phyloP scores from a whole-genome alignment of 371 early-diverging fungal genomes.

The Mucor saturninus region DNA sequence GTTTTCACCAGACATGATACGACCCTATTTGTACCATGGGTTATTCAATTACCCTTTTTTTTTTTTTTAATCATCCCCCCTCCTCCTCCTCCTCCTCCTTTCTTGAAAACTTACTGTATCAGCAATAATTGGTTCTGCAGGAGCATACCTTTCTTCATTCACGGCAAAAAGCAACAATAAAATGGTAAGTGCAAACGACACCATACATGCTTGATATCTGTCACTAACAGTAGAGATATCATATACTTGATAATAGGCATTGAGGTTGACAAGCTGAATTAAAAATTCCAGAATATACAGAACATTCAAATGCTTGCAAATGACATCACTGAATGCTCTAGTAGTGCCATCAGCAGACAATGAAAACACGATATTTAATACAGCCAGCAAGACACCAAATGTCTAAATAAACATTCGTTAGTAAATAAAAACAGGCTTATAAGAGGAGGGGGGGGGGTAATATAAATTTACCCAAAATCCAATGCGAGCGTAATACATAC shows the following conservation, averaged over 20 bases:
- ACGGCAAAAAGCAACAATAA: conserved; percentile 30
- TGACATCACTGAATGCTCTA: conserved; percentile 26
- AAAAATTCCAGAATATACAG: conserved; percentile 31
- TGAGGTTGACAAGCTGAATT: conserved; percentile 31
- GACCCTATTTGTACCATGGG: conserved; percentile 19
- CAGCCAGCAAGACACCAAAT: neutral
- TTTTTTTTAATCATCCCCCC: neutral
- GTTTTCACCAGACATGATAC: conserved; percentile 54
- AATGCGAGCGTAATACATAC: conserved; percentile 6
- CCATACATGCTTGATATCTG: neutral
- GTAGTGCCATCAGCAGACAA: neutral
- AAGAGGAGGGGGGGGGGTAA: no score
- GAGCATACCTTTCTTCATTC: conserved; percentile 41
- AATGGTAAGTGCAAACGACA: conserved; percentile 3
- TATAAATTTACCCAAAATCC: conserved; percentile 21
- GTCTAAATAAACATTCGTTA: neutral
- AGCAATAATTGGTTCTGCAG: conserved; percentile 33
- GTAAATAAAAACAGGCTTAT: no score
- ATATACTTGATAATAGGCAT: conserved; percentile 31
- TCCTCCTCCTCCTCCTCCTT: neutral
- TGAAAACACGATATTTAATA: neutral
- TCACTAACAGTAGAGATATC: neutral
- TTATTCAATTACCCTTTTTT: neutral
- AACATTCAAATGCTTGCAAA: conserved; percentile 41
- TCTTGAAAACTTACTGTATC: conserved; percentile 31